Evolutionary conservation across 805 yeast genomes (phyloP).

Genomic region (Pichia pseudocactophila): DNA sequence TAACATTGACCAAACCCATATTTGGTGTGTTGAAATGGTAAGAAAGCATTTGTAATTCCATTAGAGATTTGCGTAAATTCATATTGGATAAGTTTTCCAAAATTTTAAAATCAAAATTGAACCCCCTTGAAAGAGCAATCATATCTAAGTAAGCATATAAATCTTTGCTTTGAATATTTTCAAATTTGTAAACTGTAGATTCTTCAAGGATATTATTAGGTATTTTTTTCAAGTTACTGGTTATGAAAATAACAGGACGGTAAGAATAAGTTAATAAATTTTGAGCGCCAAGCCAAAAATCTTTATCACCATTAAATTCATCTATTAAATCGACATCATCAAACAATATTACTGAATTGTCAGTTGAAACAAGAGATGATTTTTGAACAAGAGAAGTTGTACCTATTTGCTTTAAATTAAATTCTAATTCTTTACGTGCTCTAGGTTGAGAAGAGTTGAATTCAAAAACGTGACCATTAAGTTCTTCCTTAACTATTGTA

Average conservation of each 20-base stretch:
- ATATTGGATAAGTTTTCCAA: constrained; percentile 11
- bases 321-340: constrained; percentile 83
- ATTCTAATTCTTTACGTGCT: constrained; percentile 59
- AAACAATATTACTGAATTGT: constrained; percentile 60
- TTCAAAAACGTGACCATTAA: constrained; percentile 71
- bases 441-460: constrained; percentile 68
- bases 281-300: constrained; percentile 69
- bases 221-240: constrained; percentile 19
- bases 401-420: constrained; percentile 64
- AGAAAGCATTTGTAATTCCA: constrained; percentile 25
- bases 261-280: constrained; percentile 40
- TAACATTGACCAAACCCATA: constrained; percentile 13
- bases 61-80: constrained; percentile 23
- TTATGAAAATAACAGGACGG: constrained; percentile 28
- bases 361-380: constrained; percentile 10
- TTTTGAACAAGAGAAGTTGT: constrained; percentile 73
- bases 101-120: constrained; percentile 15
- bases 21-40: constrained; percentile 12
- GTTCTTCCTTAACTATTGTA: constrained; percentile 47
- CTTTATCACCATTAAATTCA: constrained; percentile 55
- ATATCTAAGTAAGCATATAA: constrained; percentile 21
- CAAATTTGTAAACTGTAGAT: constrained; percentile 21
- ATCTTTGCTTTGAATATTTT: constrained; percentile 2
- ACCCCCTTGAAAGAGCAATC: constrained; percentile 22
- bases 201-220: constrained; percentile 24